phyloP scores from a whole-genome alignment of 1,284 basidiomycete species.

The Ustilago tritici region DNA sequence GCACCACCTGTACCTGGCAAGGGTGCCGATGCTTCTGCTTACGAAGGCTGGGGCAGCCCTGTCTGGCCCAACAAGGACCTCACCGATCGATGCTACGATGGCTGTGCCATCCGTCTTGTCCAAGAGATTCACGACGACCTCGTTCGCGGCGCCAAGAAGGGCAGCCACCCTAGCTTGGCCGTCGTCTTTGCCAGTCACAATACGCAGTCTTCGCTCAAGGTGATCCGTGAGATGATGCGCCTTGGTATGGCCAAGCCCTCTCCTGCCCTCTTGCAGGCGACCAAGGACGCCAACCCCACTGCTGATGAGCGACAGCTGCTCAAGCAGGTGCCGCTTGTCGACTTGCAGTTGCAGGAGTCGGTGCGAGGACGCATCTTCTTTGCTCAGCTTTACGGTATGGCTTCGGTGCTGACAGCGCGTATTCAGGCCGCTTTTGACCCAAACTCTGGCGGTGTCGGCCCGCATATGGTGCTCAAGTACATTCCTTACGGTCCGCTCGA shows the following conservation, averaged over 20 bases:
- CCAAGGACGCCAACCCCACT: conserved; percentile 21
- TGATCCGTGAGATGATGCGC: conserved; percentile 76
- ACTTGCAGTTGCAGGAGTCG: conserved; percentile 72
- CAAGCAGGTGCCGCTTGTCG: conserved; percentile 35
- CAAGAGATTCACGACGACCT: conserved; percentile 72
- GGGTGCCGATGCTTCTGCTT: conserved; percentile 29
- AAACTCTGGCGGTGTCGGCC: conserved; percentile 75
- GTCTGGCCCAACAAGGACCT: conserved; percentile 74
- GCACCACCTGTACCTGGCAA: conserved; percentile 57
- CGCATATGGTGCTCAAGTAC: conserved; percentile 66
- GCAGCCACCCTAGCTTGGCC: conserved; percentile 73
- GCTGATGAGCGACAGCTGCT: conserved; percentile 10
- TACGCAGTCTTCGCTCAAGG: conserved; percentile 76
- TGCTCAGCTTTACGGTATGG: conserved; percentile 85
- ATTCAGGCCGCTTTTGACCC: conserved; percentile 76
- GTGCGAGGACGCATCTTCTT: conserved; percentile 79
- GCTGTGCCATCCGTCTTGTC: conserved; percentile 77
- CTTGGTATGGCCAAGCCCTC: conserved; percentile 74
- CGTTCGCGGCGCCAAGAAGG: conserved; percentile 28
- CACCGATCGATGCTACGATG: conserved; percentile 85
- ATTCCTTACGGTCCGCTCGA: conserved; percentile 60
- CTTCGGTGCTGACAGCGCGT: conserved; percentile 80
- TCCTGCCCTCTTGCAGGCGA: conserved; percentile 35
- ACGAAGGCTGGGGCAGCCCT: conserved; percentile 68
- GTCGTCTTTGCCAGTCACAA: conserved; percentile 91